Base-by-base conservation (phyloP, 768 basidiomycete genomes). In the Boletus sp. region DNA sequence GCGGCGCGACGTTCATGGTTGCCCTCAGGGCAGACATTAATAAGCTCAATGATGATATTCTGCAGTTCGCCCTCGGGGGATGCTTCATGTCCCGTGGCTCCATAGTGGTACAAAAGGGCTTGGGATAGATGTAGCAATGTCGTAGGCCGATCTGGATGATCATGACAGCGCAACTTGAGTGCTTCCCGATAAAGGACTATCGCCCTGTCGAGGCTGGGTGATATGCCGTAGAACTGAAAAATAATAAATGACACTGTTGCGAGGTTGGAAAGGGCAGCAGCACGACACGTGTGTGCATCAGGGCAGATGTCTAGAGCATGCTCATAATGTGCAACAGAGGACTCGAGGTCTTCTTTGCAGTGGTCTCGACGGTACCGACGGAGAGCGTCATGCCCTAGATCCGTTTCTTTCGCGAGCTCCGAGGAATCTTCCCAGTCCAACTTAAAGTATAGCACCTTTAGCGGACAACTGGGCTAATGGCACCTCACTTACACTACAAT, bases 241-340 rank as follows among this genome's bases (percentile, higher is more conserved):
- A 15, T 13, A 15, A 55, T 39, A 19, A 53, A 53, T 33, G 32
- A 21, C 19, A 37, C 56, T 9, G 51, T 58, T 7, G 57, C 61
- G n/a, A 62, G 53, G 49, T 62, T 62, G 30, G 40, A 52, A 5
- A 62, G 32, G 14, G 48, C 47, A 5, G 48, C 47, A 9, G 61
- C 61, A 15, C 47, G 57, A 47, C 29, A 48, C 5, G 25, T n/a
- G 14, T 37, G n/a, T 2, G 19, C 32, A 1, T 25, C 7, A n/a
- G 34, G 42, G 29, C 49, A 61, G 9, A 14, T 19, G 5, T 15
- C 10, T 34, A 46, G 25, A 32, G 53, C 57, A 7, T 5, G 7
- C 25, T 53, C n/a, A 33, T 63, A 62, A 23, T 38, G n/a, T 11
- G 21, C 19, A 32, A 60, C 4, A 19, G 59, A 29, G 1, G 14